Conservation (phyloP, 2,329 filamentous ascomycete genomes). For the Westerdykella aurantiaca region DNA sequence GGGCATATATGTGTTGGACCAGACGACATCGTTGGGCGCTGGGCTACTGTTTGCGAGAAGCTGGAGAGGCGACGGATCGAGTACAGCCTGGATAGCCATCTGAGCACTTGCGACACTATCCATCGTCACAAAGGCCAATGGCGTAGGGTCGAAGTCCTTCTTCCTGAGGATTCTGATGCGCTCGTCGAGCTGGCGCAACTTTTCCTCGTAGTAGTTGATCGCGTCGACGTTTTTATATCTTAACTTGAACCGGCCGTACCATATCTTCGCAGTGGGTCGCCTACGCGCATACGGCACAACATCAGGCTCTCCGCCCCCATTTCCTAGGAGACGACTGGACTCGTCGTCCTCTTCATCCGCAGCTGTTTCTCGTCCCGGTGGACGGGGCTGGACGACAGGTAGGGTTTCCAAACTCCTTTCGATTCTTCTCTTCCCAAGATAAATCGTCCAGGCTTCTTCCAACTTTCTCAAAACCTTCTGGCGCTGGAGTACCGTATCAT, state of each 20-base stretch:
- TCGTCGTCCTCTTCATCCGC: slow-evolving; percentile 41
- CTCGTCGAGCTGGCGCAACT: slow-evolving; percentile 71
- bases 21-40: slow-evolving; percentile 86
- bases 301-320: slow-evolving; percentile 32
- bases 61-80: slow-evolving; percentile 82
- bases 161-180: slow-evolving; percentile 64
- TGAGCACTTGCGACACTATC: slow-evolving; percentile 87
- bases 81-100: slow-evolving; percentile 91
- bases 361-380: slow-evolving; percentile 26
- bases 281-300: slow-evolving; percentile 42
- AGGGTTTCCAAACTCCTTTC: slow-evolving; percentile 46
- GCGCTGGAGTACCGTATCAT: slow-evolving; percentile 65
- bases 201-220: slow-evolving; percentile 90
- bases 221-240: slow-evolving; percentile 73
- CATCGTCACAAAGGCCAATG: slow-evolving; percentile 95
- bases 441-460: slow-evolving; percentile 76
- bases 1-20: slow-evolving; percentile 85
- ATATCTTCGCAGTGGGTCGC: slow-evolving; percentile 65
- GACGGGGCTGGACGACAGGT: slow-evolving; percentile 46
- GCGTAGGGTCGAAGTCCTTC: slow-evolving; percentile 69
- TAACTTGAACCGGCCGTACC: slow-evolving; percentile 71
- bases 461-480: slow-evolving; percentile 62
- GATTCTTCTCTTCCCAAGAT: slow-evolving; percentile 55
- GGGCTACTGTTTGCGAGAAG: slow-evolving; percentile 82
- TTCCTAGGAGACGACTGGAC: slow-evolving; percentile 55